Base-by-base conservation (phyloP, 2,329 filamentous ascomycete species). In the Chaetomiaceae sp. region DNA sequence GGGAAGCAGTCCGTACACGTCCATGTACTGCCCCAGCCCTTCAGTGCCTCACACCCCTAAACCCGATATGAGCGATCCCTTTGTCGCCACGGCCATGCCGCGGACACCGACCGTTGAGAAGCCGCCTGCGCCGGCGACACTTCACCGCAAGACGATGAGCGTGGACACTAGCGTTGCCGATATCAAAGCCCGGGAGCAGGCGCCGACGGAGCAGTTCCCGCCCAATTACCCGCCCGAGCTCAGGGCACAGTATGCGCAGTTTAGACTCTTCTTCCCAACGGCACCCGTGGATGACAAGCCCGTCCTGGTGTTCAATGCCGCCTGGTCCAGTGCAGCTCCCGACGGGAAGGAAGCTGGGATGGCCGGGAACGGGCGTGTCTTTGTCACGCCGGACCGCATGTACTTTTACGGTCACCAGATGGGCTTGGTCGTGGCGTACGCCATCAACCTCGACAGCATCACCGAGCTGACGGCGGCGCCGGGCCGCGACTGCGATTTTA, bases 361-460 rank as follows among this genome's bases (percentile, higher is more conserved):
- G 61, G 72, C 76, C 20, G 79, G 80, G 17, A 80, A 80, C 51
- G 81, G 94, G 1, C 83, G 94, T 49, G 84, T 95, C 22, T 99
- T 95, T 68, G 85, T 96, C 55, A 97, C 92, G 0, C 79, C 86
- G 0, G 84, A 87, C 57, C 88, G 91, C 59, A 84, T 99, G 68
- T 97, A 95, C 69, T 97, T 99, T 66, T 99, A 96, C 71, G 95
- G 91, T 63, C 88, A 97, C 65, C 89, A 96, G 66, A 84, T 96
- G 68, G 94, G 94, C 6, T 79, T 99, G 6, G 87, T 97, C 1
- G 78, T 96, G 33, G 88, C 92, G 1, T 92, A 91, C 47, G 82
- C 82, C 15, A 82, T 95, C 47, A 83, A 80, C 51, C 76, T 99
- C 53, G 80, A 85, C 51, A 84, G 81, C 44, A 89, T 99, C 53